Base-by-base conservation (phyloP, 495 filamentous ascomycete genomes). In the Penicillium diatomitis region DNA sequence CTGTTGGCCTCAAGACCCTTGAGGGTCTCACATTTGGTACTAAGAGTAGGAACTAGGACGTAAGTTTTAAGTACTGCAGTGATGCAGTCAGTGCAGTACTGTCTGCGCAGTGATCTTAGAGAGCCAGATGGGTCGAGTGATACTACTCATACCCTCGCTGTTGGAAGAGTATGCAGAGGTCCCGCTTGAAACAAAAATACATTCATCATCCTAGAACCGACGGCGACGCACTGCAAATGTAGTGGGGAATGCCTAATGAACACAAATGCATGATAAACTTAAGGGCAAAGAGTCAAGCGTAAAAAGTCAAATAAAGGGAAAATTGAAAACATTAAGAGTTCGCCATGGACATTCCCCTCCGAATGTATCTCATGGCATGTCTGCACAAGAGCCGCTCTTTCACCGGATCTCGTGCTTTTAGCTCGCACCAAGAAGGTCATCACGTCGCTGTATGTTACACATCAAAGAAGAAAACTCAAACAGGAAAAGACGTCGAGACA, bases 371-470 rank as follows among this genome's bases (percentile, higher is more conserved):
- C 41, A 43, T 48, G 44, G 44, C 48, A 48, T 47, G 50, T 30
- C 40, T 20, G 20, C 31, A 32, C 8, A 35, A n/a, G 20, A 10
- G 38, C 38, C 30, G 34, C 32, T n/a, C 20, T 12, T 34, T 41
- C 12, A n/a, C 40, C 47, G 32, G 32, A 37, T 41, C 42, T 54
- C 51, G 41, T 57, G 50, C 55, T 49, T 64, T 64, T 64, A 57
- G 52, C 55, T 51, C 52, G 48, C 55, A 51, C 56, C 53, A 50
- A 52, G 44, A 55, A 55, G 50, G 55, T 59, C 62, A 61, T 64
- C 64, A 58, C 54, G 53, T 67, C 60, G 61, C 58, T 64, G 61
- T 62, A 68, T 68, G 65, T 62, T 69, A 70, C 66, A 70, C 58
- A 65, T 65, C 57, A 63, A 56, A 34, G 44, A 44, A 50, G 47